phyloP scores from a whole-genome alignment of 305 asterid genomes.

The Fraxinus paxiana region DNA sequence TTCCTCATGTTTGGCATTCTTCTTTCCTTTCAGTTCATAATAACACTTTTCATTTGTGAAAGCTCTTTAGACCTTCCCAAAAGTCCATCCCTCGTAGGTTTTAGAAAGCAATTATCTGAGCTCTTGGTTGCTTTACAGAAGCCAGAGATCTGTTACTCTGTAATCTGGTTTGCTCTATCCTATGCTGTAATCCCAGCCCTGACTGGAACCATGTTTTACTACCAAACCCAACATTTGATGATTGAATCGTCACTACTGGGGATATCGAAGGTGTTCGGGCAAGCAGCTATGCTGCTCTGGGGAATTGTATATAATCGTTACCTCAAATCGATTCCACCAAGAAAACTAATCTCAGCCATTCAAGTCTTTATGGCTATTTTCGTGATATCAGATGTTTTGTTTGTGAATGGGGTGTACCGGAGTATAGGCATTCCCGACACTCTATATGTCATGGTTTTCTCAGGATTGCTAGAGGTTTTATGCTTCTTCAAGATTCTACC shows the following conservation, averaged over 20 bases:
- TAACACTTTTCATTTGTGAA: constrained; percentile 57
- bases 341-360: constrained; percentile 60
- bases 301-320: constrained; percentile 57
- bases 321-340: constrained; percentile 64
- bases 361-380: constrained; percentile 59
- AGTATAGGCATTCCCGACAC: constrained; percentile 64
- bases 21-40: constrained; percentile 61
- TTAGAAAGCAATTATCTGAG: constrained; percentile 54
- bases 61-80: constrained; percentile 66
- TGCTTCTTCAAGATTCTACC: constrained; percentile 83
- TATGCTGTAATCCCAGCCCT: constrained; percentile 75
- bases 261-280: constrained; percentile 84
- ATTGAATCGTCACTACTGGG: constrained; percentile 78
- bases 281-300: constrained; percentile 88
- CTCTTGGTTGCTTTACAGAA: constrained; percentile 53
- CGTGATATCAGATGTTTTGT: constrained; percentile 69
- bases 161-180: constrained; percentile 73
- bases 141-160: constrained; percentile 60
- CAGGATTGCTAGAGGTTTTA: constrained; percentile 76
- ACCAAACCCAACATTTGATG: constrained; percentile 75
- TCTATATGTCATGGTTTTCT: constrained; percentile 58
- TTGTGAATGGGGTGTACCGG: constrained; percentile 67
- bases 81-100: constrained; percentile 37
- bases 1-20: constrained; percentile 56
- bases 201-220: constrained; percentile 88